Evolutionary conservation across 371 early-diverging fungal genomes (phyloP), one percentile per base, ranked within the genome.

Genomic region (Mortierella sp.): DNA sequence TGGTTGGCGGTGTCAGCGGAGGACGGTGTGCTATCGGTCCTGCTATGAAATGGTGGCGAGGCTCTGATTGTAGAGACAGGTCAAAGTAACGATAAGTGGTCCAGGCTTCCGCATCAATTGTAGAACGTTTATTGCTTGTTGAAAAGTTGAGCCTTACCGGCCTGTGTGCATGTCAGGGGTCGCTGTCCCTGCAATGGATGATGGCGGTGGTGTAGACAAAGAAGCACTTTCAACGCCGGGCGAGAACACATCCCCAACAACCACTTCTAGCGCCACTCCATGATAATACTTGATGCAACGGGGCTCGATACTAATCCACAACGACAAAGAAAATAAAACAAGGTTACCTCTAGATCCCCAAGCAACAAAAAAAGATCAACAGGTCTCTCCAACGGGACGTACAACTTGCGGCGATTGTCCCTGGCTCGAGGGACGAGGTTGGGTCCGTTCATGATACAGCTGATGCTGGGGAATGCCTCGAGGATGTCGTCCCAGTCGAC

Each of bases 401-500:
- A 82, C 82, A 74, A 46, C 26, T 40, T 71, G n/a, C 57, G 71
- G n/a, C 78, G 77, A 8, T 72, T 14, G 34, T 82, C 78, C 46
- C 82, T 70, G 0, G 72, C 77, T 54, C 64, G 48, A 5, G 75
- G 71, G 24, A 82, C 67, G 55, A 72, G 78, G 5, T 78, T 82
- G 48, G 75, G 69, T 2, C 75, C 78, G 21, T 82, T 16, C 53
- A 40, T 77, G 55, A 82, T 69, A 50, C 78, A 72, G 21, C 54
- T 78, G 31, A 75, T 72, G 21, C 72, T 78, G 5, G 82, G 75
- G 57, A 75, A 78, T 19, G 78, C 75, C 46, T 72, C 64, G 34
- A 72, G 51, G 57, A 82, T 78, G 69, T 82, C 82, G 4, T 82
- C 82, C 78, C 75, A 82, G 46, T 75, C 75, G 19, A 82, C 69